These are phyloP conservation scores for Tetraselmis striata DNA, from an alignment of 139 green algal genomes.

Conservation along the genomic window DNA sequence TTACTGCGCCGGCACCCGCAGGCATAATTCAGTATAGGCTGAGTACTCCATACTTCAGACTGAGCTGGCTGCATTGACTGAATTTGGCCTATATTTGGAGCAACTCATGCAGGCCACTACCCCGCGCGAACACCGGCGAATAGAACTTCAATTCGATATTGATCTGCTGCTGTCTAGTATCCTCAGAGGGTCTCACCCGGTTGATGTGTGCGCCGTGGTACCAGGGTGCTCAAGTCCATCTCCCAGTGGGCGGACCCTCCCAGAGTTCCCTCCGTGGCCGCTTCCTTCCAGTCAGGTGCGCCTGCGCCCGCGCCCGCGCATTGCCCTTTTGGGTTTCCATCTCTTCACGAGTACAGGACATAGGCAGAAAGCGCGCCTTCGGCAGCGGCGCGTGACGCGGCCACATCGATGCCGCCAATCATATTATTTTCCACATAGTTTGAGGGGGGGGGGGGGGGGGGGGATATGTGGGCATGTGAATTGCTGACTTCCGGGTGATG, in stretches of 20 bases:
- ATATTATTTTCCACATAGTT: too few relatives aligned
- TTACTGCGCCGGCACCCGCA: too few relatives aligned
- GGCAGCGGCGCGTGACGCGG: neutral
- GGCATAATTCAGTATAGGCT: too few relatives aligned
- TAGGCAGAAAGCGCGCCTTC: neutral
- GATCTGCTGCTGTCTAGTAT: neutral
- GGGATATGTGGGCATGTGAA: too few relatives aligned
- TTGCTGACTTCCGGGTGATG: too few relatives aligned
- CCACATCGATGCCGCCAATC: neutral
- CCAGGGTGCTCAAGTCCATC: neutral
- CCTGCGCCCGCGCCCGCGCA: too few relatives aligned
- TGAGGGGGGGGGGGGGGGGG: too few relatives aligned
- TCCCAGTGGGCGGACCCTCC: neutral
- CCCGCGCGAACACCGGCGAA: too few relatives aligned
- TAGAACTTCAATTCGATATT: neutral
- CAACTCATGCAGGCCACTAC: too few relatives aligned
- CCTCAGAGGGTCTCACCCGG: neutral
- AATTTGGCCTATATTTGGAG: neutral
- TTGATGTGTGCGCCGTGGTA: neutral
- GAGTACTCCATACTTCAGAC: neutral
- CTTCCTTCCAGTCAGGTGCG: neutral
- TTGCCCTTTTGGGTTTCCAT: too few relatives aligned
- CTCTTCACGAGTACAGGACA: too few relatives aligned
- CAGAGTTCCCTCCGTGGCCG: neutral
- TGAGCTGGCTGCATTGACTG: neutral